phyloP scores from a whole-genome alignment of 2,329 filamentous ascomycete species.

The Talaromyces rugulosus region DNA sequence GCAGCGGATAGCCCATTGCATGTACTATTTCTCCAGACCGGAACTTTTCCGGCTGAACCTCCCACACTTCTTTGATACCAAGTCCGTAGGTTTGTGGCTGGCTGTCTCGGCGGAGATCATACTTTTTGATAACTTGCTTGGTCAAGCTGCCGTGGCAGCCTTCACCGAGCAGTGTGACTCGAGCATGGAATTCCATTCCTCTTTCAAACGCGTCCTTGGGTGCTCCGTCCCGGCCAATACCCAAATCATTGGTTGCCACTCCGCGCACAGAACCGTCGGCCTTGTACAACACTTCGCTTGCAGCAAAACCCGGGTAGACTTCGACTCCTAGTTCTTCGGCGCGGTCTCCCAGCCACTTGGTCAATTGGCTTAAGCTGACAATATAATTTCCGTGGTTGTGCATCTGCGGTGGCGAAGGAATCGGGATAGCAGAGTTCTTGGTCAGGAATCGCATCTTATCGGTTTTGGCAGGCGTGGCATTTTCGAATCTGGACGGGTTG shows the following conservation, averaged over 20 bases:
- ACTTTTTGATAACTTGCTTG: conserved; percentile 94
- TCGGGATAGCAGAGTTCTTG: conserved; percentile 68
- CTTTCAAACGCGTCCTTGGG: conserved; percentile 89
- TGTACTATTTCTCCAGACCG: conserved; percentile 79
- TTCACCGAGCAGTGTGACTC: conserved; percentile 86
- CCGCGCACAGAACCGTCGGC: conserved; percentile 84
- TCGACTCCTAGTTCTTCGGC: conserved; percentile 97
- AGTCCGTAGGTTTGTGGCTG: conserved; percentile 94
- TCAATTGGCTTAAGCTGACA: conserved; percentile 88
- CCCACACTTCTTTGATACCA: conserved; percentile 96
- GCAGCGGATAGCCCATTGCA: conserved; percentile 87
- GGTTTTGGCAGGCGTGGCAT: conserved; percentile 74
- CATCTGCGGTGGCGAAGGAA: conserved; percentile 94
- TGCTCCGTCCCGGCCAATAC: conserved; percentile 74
- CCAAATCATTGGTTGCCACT: conserved; percentile 93
- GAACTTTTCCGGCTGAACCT: conserved; percentile 90
- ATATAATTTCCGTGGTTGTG: conserved; percentile 98
- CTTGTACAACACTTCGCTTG: conserved; percentile 85
- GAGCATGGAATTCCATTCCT: conserved; percentile 96
- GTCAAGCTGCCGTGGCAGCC: conserved; percentile 93
- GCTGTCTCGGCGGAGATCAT: conserved; percentile 80
- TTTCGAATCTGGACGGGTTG: conserved; percentile 82
- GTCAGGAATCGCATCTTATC: conserved; percentile 96
- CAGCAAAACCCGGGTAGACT: conserved; percentile 92
- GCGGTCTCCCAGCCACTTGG: conserved; percentile 90